phyloP scores from a whole-genome alignment of 306 rosid genomes.

The Quillaja saponaria region DNA sequence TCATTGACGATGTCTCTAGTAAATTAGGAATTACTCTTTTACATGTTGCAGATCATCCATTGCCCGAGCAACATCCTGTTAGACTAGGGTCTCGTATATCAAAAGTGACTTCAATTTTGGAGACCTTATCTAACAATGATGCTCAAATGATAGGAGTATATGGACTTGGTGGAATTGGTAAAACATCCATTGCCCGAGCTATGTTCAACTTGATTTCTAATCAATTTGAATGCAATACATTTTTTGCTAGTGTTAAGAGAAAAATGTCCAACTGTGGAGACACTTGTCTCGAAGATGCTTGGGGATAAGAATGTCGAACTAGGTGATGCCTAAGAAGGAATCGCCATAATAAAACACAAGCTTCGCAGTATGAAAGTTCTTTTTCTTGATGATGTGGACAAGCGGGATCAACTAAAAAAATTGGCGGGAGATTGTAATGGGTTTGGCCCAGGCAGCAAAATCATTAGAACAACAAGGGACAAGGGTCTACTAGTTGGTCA shows the following conservation, averaged over 20 bases:
- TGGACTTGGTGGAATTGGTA: background rate
- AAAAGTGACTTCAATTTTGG: background rate
- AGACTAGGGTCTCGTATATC: background rate
- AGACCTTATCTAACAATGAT: background rate
- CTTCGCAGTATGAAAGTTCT: background rate
- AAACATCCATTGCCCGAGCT: background rate
- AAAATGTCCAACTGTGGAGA: background rate
- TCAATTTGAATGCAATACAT: background rate
- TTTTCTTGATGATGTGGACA: background rate
- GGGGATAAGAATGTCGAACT: background rate
- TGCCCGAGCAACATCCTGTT: too few relatives aligned
- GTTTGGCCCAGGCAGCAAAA: background rate
- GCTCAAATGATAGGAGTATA: background rate
- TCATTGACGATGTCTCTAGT: background rate
- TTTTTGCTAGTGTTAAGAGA: background rate
- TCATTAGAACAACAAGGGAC: background rate
- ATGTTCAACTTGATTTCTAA: background rate
- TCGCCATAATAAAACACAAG: fast-evolving
- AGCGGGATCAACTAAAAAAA: background rate
- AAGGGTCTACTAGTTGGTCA: background rate
- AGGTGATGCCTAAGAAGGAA: background rate
- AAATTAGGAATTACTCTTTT: background rate
- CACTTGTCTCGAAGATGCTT: background rate
- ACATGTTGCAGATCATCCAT: background rate
- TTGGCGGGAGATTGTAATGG: background rate